A percentile compares a stretch with the other conserved stretches of the same genome.
phyloP scores from a whole-genome alignment of 306 rosid genomes.

The Quercus gilva region DNA sequence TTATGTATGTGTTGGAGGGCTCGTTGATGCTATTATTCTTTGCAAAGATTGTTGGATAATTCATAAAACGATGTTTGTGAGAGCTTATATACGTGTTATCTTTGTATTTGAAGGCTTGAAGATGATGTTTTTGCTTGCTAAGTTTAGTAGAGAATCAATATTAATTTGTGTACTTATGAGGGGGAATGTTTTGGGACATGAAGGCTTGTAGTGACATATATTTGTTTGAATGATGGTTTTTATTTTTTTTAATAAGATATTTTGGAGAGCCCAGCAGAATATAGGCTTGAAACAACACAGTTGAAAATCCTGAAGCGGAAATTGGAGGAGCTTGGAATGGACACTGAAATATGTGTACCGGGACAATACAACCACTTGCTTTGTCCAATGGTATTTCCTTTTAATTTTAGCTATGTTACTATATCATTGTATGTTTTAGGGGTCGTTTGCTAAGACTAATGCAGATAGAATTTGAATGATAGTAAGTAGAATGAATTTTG shows the following conservation, averaged over 20 bases:
- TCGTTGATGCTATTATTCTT: background rate
- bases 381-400: constrained; percentile 61
- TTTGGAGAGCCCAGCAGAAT: constrained; percentile 39
- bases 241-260: constrained; percentile 21
- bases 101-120: background rate
- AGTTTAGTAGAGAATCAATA: background rate
- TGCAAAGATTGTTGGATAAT: background rate
- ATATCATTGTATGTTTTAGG: background rate
- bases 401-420: background rate
- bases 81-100: background rate
- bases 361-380: constrained; percentile 62
- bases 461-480: too few species aligned
- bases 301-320: constrained; percentile 38
- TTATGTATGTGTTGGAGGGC: background rate
- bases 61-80: background rate
- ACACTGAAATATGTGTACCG: constrained; percentile 32
- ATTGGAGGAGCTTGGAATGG: constrained; percentile 58
- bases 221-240: constrained; percentile 12
- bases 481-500: too few species aligned
- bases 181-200: background rate
- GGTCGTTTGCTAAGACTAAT: background rate
- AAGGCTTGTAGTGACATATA: background rate
- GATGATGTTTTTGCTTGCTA: background rate
- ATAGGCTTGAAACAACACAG: background rate
- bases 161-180: background rate